Percentiles rank a stretch among this genome's conserved stretches.
These are phyloP conservation scores for Saccharomycopsis capsularis DNA, from an alignment of 805 yeast species.

Conservation along the genomic window DNA sequence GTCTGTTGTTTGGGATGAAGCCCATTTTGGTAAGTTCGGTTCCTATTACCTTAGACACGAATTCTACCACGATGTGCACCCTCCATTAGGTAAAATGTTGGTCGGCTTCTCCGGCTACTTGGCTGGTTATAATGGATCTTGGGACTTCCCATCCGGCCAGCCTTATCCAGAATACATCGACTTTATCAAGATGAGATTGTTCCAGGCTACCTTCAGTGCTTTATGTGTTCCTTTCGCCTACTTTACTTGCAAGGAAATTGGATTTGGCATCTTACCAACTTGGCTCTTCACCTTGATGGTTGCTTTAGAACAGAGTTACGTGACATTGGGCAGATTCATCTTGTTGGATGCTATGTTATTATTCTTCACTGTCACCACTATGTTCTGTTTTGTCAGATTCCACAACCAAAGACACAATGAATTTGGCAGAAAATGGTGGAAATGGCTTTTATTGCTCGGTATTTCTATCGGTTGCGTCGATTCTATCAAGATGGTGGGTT, in stretches of 20 bases:
- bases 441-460: slow-evolving; percentile 83
- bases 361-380: slow-evolving; percentile 81
- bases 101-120: slow-evolving; percentile 82
- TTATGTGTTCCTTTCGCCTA: slow-evolving; percentile 84
- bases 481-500: slow-evolving; percentile 95
- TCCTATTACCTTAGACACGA: slow-evolving; percentile 83
- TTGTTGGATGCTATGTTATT: slow-evolving; percentile 86
- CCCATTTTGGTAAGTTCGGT: slow-evolving; percentile 96
- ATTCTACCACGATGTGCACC: slow-evolving; percentile 94
- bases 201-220: slow-evolving; percentile 80
- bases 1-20: slow-evolving; percentile 94
- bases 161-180: slow-evolving; percentile 71
- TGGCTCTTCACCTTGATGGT: slow-evolving; percentile 81
- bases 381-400: slow-evolving; percentile 65
- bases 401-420: slow-evolving; percentile 44
- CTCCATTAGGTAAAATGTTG: slow-evolving; percentile 92
- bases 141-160: slow-evolving; percentile 81
- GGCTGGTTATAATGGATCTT: slow-evolving; percentile 82
- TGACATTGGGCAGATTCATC: slow-evolving; percentile 82
- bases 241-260: slow-evolving; percentile 69
- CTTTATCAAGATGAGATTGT: slow-evolving; percentile 78
- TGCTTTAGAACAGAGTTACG: slow-evolving; percentile 72
- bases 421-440: slow-evolving; percentile 84
- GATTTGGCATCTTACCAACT: slow-evolving; percentile 60
- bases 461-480: slow-evolving; percentile 81